Evolutionary conservation across 2,329 filamentous ascomycete genomes (phyloP).

Genomic region (Clathrospora elynae): DNA sequence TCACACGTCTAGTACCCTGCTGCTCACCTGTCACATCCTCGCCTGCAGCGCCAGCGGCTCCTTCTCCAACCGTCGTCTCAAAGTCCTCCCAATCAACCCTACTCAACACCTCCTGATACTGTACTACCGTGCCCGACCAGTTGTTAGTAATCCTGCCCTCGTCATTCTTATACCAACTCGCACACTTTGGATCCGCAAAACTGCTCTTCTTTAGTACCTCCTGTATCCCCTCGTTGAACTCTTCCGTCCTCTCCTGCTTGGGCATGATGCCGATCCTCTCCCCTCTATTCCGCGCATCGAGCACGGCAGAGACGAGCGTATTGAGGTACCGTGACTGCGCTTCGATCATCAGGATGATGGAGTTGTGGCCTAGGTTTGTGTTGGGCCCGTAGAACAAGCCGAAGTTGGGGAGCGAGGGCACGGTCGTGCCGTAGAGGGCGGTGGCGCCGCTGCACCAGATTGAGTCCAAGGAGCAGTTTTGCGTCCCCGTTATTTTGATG

Average conservation of each 20-base stretch:
- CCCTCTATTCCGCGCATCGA: slow-evolving; percentile 51
- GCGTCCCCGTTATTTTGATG: slow-evolving; percentile 57
- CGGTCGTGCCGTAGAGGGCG: slow-evolving; percentile 58
- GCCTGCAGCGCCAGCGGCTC: background rate
- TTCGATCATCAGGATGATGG: slow-evolving; percentile 67
- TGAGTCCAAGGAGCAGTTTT: slow-evolving; percentile 52
- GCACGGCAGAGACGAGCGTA: slow-evolving; percentile 55
- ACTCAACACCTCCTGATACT: slow-evolving; percentile 58
- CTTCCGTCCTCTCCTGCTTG: slow-evolving; percentile 45
- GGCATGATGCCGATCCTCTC: slow-evolving; percentile 55
- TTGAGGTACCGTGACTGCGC: slow-evolving; percentile 62
- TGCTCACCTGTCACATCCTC: slow-evolving; percentile 1
- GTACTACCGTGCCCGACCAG: slow-evolving; percentile 59
- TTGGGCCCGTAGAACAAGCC: slow-evolving; percentile 65
- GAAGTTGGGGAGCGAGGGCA: slow-evolving; percentile 61
- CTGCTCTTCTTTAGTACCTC: slow-evolving; percentile 49
- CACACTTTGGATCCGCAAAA: slow-evolving; percentile 62
- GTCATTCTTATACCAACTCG: slow-evolving; percentile 62
- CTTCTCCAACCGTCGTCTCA: slow-evolving; percentile 28
- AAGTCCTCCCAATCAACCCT: slow-evolving; percentile 55
- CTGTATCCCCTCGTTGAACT: slow-evolving; percentile 57
- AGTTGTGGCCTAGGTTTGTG: slow-evolving; percentile 60
- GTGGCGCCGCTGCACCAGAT: slow-evolving; percentile 61
- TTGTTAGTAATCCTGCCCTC: slow-evolving; percentile 63
- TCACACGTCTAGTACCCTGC: slow-evolving; percentile 12